phyloP scores from a whole-genome alignment of 2,329 filamentous ascomycete genomes.

The Coniella lustricola region DNA sequence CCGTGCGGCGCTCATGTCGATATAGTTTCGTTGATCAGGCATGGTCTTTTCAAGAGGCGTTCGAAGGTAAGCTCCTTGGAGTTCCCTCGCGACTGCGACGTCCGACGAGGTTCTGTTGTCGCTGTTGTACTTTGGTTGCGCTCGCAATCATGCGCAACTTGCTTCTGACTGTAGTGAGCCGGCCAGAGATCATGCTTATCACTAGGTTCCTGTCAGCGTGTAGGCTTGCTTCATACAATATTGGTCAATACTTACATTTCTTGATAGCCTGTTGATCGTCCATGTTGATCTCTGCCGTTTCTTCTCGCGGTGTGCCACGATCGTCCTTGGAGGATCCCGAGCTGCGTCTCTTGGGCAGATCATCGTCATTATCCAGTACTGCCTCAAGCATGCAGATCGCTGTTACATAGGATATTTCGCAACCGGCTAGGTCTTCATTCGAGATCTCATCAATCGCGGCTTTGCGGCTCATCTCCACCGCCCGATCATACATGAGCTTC shows the following conservation, averaged over 20 bases:
- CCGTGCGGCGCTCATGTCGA: background rate
- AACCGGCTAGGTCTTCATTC: constrained; percentile 78
- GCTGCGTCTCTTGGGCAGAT: constrained; percentile 33
- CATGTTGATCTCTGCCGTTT: constrained; percentile 46
- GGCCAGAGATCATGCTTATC: constrained; percentile 55
- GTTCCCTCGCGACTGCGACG: constrained; percentile 50
- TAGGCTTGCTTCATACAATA: background rate
- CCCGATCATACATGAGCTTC: constrained; percentile 96
- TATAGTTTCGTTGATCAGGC: constrained; percentile 26
- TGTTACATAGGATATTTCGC: constrained; percentile 88
- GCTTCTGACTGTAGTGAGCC: constrained; percentile 49
- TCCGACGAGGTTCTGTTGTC: constrained; percentile 34
- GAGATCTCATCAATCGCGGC: constrained; percentile 95
- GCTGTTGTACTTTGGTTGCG: constrained; percentile 43
- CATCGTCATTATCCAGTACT: constrained; percentile 77
- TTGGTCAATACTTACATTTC: constrained; percentile 51
- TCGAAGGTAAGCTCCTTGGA: constrained; percentile 46
- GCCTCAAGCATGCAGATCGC: constrained; percentile 94
- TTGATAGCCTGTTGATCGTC: constrained; percentile 68
- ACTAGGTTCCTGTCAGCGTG: constrained; percentile 35
- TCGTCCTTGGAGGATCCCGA: constrained; percentile 35
- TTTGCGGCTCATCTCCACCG: constrained; percentile 90
- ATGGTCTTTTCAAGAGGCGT: constrained; percentile 30
- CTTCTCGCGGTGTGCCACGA: constrained; percentile 35
- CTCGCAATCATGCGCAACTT: constrained; percentile 56